These are phyloP conservation scores for Aristolochia contorta DNA, from an alignment of 164 flowering plant species.

Conservation along the genomic window DNA sequence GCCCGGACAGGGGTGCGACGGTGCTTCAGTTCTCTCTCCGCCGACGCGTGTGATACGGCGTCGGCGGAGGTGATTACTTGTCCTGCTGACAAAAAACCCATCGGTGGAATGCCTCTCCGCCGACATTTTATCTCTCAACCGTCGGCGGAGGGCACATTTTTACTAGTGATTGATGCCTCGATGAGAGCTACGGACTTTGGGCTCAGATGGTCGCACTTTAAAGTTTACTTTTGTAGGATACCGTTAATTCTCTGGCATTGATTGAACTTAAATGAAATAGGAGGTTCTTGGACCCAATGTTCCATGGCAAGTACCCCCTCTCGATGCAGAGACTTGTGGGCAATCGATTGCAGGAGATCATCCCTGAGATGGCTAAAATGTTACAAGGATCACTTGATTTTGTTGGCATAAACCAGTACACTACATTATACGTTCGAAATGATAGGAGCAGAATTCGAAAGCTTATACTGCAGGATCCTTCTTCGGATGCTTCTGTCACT, in stretches of 20 bases:
- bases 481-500: slow-evolving; percentile 59
- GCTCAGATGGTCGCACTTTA: slow-evolving; percentile 45
- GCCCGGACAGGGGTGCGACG: too few relatives aligned
- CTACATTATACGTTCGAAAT: slow-evolving; percentile 63
- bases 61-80: too few relatives aligned
- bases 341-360: slow-evolving; percentile 52
- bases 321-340: slow-evolving; percentile 64
- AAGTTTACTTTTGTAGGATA: too few relatives aligned
- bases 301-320: slow-evolving; percentile 66
- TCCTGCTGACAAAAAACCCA: too few relatives aligned
- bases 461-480: slow-evolving; percentile 55
- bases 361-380: slow-evolving; percentile 26
- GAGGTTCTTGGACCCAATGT: slow-evolving; percentile 90
- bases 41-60: too few relatives aligned
- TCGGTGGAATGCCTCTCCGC: too few relatives aligned
- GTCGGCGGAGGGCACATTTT: too few relatives aligned
- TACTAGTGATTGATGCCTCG: slow-evolving; percentile 75
- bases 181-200: slow-evolving; percentile 66
- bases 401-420: slow-evolving; percentile 81
- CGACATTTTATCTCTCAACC: too few relatives aligned
- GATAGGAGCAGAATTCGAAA: slow-evolving; percentile 45
- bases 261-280: slow-evolving; percentile 20
- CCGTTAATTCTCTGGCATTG: too few relatives aligned
- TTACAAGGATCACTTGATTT: slow-evolving; percentile 57
- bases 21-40: too few relatives aligned